Conservation (phyloP, 176 grass and related monocot genomes). For the Coix lacrymajobi region DNA sequence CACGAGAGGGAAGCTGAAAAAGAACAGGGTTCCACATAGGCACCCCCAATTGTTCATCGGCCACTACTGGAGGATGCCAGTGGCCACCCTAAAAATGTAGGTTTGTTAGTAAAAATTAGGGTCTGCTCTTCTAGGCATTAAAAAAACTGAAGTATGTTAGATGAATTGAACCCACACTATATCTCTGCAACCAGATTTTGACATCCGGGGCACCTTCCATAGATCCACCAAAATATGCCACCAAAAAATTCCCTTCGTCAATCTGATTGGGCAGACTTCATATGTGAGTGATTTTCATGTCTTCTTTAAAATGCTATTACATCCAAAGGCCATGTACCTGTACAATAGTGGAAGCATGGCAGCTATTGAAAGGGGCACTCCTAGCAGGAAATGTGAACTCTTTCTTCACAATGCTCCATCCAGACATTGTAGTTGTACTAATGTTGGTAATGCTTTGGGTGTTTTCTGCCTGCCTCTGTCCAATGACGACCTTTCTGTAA, state of each 20-base stretch:
- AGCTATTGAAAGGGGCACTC: constrained; percentile 55
- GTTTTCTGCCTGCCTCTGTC: background rate
- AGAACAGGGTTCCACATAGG: constrained; percentile 96
- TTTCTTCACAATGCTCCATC: constrained; percentile 60
- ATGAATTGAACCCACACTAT: constrained; percentile 50
- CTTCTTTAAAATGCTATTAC: background rate
- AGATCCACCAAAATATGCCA: constrained; percentile 90
- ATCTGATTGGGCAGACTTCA: constrained; percentile 41
- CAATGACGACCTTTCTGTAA: background rate
- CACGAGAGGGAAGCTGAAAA: constrained; percentile 86
- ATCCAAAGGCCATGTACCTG: constrained; percentile 24
- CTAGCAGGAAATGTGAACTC: constrained; percentile 48
- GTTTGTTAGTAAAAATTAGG: background rate
- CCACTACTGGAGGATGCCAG: constrained; percentile 65
- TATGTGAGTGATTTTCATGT: background rate
- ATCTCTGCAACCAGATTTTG: constrained; percentile 97
- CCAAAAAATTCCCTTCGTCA: constrained; percentile 52
- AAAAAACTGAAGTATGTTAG: constrained; percentile 8
- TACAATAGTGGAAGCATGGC: constrained; percentile 79
- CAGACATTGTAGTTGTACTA: background rate
- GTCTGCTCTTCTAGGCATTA: background rate
- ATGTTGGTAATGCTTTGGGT: constrained; percentile 5
- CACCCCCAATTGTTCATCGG: constrained; percentile 74
- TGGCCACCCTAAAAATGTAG: constrained; percentile 50
- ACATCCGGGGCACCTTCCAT: constrained; percentile 80